Conservation (phyloP, 495 filamentous ascomycete genomes). For the Coniosporium apollinis region DNA sequence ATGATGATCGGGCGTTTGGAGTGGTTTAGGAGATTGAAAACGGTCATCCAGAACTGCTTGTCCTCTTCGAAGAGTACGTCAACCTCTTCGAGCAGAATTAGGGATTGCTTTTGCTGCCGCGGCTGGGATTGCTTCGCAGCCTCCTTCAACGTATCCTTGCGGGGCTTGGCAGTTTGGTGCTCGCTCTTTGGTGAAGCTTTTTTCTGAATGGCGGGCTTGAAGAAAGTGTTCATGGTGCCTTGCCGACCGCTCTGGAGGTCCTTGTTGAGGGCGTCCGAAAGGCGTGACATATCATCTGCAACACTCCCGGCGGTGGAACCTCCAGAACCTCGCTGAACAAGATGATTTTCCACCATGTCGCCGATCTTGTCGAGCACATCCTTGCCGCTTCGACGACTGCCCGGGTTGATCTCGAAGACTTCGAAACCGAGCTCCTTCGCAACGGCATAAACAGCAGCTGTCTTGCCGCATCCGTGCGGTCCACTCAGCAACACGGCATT, state of each 20-base stretch:
- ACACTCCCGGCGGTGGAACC: constrained; percentile 11
- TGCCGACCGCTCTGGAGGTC: constrained; percentile 54
- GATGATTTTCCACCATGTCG: constrained; percentile 91
- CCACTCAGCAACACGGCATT: constrained; percentile 76
- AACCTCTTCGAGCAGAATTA: constrained; percentile 89
- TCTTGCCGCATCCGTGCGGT: constrained; percentile 82
- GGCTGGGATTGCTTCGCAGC: constrained; percentile 25
- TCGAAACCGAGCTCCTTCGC: constrained; percentile 90
- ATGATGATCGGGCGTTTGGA: constrained; percentile 86
- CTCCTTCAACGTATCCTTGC: constrained; percentile 7
- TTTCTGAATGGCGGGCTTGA: constrained; percentile 30
- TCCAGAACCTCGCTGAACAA: constrained; percentile 43
- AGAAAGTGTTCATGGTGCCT: constrained; percentile 66
- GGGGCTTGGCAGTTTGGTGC: constrained; percentile 2
- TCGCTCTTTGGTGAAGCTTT: constrained; percentile 4
- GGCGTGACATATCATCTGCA: constrained; percentile 13
- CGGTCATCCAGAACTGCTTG: constrained; percentile 79
- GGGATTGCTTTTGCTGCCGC: constrained; percentile 64
- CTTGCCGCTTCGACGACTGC: constrained; percentile 66
- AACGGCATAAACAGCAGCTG: constrained; percentile 81
- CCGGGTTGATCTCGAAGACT: constrained; percentile 85
- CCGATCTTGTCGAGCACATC: constrained; percentile 86
- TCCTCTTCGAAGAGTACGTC: constrained; percentile 92
- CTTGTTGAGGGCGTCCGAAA: constrained; percentile 16
- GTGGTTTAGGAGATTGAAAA: constrained; percentile 56